Conservation (phyloP, 176 grass and related monocot genomes). For the Tuctoria greenei region DNA sequence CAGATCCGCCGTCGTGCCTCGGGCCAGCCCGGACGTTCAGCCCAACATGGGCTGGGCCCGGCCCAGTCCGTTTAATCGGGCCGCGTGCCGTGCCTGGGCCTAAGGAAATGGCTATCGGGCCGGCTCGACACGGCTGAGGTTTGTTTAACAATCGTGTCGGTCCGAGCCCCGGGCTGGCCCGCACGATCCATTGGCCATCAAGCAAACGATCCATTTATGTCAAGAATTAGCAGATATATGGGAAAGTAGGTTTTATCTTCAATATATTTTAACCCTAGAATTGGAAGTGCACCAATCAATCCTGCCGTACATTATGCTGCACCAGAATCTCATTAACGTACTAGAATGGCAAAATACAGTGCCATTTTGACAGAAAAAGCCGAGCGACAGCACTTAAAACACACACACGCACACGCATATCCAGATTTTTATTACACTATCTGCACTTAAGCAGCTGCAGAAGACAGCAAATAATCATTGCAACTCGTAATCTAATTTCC, state of each 20-base stretch:
- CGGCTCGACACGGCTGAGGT: too few relatives aligned
- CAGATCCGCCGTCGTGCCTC: too few relatives aligned
- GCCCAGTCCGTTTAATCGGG: too few relatives aligned
- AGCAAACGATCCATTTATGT: too few relatives aligned
- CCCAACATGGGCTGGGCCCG: too few relatives aligned
- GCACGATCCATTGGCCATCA: too few relatives aligned
- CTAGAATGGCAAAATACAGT: neutral
- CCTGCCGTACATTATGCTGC: neutral
- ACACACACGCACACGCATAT: neutral
- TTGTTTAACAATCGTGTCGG: too few relatives aligned
- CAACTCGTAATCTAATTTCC: neutral
- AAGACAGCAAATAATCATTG: conserved; percentile 24
- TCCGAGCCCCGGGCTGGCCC: too few relatives aligned
- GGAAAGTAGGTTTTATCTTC: neutral
- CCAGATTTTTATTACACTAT: neutral
- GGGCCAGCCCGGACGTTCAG: too few relatives aligned
- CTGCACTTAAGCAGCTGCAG: neutral
- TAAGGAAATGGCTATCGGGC: too few relatives aligned
- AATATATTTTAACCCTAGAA: neutral
- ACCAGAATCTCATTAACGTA: neutral
- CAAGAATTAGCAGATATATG: neutral
- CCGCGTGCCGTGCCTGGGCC: too few relatives aligned
- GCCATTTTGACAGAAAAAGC: too few relatives aligned
- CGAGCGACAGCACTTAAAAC: neutral
- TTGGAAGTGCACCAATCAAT: neutral